Base-by-base conservation (phyloP, 257 asterid species). In the Petrea volubilis region DNA sequence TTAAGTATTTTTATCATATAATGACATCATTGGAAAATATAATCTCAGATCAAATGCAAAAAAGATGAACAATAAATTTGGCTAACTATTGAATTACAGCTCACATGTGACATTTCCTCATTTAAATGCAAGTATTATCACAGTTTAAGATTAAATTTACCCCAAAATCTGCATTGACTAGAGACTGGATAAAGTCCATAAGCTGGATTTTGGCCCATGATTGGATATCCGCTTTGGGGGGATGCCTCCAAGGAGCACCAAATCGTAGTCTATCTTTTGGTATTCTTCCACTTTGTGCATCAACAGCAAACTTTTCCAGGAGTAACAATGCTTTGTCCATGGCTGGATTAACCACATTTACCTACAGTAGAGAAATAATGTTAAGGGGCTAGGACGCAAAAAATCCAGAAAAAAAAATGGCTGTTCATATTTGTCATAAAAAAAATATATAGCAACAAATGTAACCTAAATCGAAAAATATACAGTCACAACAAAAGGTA, bases 171-270 rank as follows among this genome's bases (percentile, higher is more conserved):
- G 97, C 77, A 56, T 64, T 83, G 75, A 87, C 87, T 17, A 94
- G 84, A 74, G 95, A 91, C 58, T 89, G 97, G 71, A 94, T 83
- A 71, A 88, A 91, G 84, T 94, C 99, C 90, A 94, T 80, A 60
- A 94, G 86, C 86, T 94, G 99, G 84, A 91, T 68, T 82, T 89
- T 94, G 59, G 97, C 95, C 98, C 98, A 94, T 70, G 64, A 74
- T 75, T 50, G 67, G 73, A 69, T 66, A 74, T 83, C 84, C 8
- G 75, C 61, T 60, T 76, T 74, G 1, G 96, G 95, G 72, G 94
- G 92, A 83, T 85, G 96, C 86, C 96, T 86, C 99, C 99, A 94
- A 24, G 99, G 92, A 71, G 98, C 91, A 73, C 99, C 99, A 78
- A 89, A 87, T 27, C 83, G 83, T 61, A 94, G 78, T 71, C 64